Evolutionary conservation across 495 filamentous ascomycete genomes (phyloP).

Genomic region (Penicillium ochrochloron): DNA sequence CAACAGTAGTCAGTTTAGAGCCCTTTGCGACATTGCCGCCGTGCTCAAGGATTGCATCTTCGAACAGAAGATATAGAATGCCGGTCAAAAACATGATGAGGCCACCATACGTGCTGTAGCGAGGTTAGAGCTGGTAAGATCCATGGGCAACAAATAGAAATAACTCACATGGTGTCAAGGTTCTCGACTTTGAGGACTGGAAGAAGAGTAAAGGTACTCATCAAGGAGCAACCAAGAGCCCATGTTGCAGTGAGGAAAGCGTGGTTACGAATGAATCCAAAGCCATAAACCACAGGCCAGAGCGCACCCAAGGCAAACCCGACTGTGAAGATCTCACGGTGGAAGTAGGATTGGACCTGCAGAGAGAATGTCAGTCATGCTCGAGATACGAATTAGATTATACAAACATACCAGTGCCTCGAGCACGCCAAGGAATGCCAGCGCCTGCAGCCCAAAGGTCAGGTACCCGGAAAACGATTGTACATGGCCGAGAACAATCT

Average conservation of each 20-base stretch:
- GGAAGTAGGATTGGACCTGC: slow-evolving; percentile 83
- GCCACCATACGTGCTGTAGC: slow-evolving; percentile 71
- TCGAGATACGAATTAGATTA: neutral
- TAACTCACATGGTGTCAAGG: slow-evolving; percentile 72
- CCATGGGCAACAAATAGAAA: neutral
- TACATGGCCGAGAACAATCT: slow-evolving; percentile 70
- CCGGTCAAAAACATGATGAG: slow-evolving; percentile 79
- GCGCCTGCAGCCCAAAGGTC: slow-evolving; percentile 59
- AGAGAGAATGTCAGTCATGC: slow-evolving; percentile 16
- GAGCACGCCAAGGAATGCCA: slow-evolving; percentile 72
- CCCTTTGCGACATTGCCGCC: slow-evolving; percentile 15
- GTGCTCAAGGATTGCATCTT: slow-evolving; percentile 64
- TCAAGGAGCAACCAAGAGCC: slow-evolving; percentile 74
- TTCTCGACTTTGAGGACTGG: slow-evolving; percentile 85
- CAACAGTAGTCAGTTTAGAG: slow-evolving; percentile 42
- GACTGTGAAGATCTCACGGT: slow-evolving; percentile 82
- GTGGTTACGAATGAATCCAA: slow-evolving; percentile 70
- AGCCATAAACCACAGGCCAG: slow-evolving; percentile 80
- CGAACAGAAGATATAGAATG: slow-evolving; percentile 78
- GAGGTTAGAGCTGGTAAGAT: slow-evolving; percentile 31
- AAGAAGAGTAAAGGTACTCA: slow-evolving; percentile 91
- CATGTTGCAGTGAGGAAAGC: slow-evolving; percentile 68
- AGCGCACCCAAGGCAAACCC: slow-evolving; percentile 75
- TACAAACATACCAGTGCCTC: slow-evolving; percentile 74
- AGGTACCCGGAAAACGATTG: slow-evolving; percentile 57